Percentiles rank a stretch among this genome's conserved stretches.
Evolutionary conservation across 495 filamentous ascomycete species (phyloP).

Genomic region (Penicillium silybi): DNA sequence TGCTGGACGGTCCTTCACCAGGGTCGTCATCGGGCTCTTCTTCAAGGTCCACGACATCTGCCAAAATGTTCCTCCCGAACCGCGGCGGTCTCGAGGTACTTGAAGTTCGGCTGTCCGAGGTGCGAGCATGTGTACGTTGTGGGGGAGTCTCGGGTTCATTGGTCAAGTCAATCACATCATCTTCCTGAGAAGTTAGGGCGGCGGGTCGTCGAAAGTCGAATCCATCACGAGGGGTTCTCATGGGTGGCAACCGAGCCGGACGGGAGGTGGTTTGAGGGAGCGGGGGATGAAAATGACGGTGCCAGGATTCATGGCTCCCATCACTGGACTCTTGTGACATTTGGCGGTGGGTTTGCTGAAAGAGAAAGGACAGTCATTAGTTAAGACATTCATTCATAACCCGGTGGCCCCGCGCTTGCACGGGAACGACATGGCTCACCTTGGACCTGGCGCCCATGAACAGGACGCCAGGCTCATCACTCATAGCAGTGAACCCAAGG

Average conservation of each 20-base stretch:
- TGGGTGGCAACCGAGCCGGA: conserved; percentile 23
- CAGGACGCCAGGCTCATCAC: conserved; percentile 35
- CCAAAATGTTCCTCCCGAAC: conserved; percentile 33
- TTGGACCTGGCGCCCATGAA: conserved; percentile 39
- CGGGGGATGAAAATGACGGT: conserved; percentile 21
- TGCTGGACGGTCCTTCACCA: conserved; percentile 24
- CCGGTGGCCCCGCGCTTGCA: conserved; percentile 22
- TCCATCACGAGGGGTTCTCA: conserved; percentile 42
- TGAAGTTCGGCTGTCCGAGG: conserved; percentile 1
- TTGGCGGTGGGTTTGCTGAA: conserved; percentile 37
- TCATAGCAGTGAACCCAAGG: conserved; percentile 28
- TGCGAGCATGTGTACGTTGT: conserved; percentile 1
- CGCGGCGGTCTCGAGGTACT: conserved; percentile 23
- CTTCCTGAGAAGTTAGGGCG: conserved; percentile 22
- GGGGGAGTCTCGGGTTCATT: conserved; percentile 43
- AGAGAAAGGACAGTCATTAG: conserved; percentile 4
- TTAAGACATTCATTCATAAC: conserved; percentile 4
- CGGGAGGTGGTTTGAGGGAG: conserved; percentile 9
- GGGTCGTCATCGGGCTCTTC: conserved; percentile 11
- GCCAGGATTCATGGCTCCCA: conserved; percentile 18
- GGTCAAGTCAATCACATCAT: conserved; percentile 54
- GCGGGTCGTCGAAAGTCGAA: conserved; percentile 48
- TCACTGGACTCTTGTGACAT: conserved; percentile 32
- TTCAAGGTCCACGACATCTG: conserved; percentile 37
- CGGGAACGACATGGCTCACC: conserved; percentile 23